Percentiles rank a stretch among this genome's conserved stretches.
phyloP scores from a whole-genome alignment of 192 early-diverging fungal species.

The Linnemannia zychae region DNA sequence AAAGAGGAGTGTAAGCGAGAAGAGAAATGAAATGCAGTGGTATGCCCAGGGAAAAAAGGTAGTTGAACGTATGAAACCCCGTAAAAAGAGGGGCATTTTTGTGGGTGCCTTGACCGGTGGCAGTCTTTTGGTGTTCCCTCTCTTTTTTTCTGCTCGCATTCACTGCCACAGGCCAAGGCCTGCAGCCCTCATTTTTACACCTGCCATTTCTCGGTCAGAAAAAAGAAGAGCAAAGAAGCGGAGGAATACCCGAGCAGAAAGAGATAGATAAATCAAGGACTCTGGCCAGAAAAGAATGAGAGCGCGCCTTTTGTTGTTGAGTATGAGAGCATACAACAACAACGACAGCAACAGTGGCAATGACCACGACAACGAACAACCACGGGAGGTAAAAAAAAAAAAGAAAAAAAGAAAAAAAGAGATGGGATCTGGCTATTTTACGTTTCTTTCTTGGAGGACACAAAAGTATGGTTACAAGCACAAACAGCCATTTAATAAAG shows the following conservation, averaged over 20 bases:
- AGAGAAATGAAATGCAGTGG: slow-evolving; percentile 1
- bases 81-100: neutral
- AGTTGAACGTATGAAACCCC: neutral
- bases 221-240: neutral
- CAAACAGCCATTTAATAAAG: too few relatives aligned
- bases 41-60: neutral
- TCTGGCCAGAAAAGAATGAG: neutral
- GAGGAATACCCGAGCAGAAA: neutral
- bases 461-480: neutral
- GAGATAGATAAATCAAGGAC: neutral
- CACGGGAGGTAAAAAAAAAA: too few relatives aligned
- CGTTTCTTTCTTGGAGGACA: neutral
- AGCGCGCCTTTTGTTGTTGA: neutral
- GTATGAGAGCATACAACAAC: neutral
- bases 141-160: neutral
- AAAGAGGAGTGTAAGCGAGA: neutral
- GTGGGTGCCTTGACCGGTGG: neutral
- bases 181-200: neutral
- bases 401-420: neutral
- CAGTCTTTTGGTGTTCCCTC: neutral
- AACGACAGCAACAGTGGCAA: neutral
- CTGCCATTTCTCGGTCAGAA: neutral
- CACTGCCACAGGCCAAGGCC: neutral
- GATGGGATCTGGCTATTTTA: neutral
- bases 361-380: too few relatives aligned